Evolutionary conservation across 192 early-diverging fungal species (phyloP), one percentile per base, ranked within the genome.

Genomic region (Entrophospora sp.): DNA sequence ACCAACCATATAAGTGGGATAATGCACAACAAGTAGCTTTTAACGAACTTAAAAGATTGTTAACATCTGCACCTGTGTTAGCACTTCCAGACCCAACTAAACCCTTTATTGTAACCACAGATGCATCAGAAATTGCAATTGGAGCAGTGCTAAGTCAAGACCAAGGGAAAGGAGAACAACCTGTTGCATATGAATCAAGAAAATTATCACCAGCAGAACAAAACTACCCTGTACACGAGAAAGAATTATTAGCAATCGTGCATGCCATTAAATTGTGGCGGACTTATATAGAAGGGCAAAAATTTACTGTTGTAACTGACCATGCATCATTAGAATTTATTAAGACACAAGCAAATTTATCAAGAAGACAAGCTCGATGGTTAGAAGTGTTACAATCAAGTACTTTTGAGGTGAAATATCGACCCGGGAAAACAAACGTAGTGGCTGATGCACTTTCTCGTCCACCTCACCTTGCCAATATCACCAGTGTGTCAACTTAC

Each of bases 181-280:
- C 69, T 2, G 46, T 75, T 0, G 69, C 69, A 4, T 75, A 61
- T 45, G 67, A 70, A 44, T 69, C 59, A 35, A 59, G 65, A 10
- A 71, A 71, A 24, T 55, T 71, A 4, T 65, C 63, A 1, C 4
- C 42, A 5, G 63, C 63, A 13, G 67, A 75, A 66, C 1, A 22
- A 5, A 60, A 57, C 6, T 75, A 75, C 31, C 67, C 49, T 7
- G 42, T 67, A 28, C 70, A 71, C 43, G 70, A 75, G 22, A 64
- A 43, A 20, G 68, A 64, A 28, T n/a, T 57, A 3, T 30, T 70
- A 3, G 68, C 61, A 22, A 45, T 38, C 4, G 25, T 70, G 14
- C 16, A 64, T 25, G 68, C n/a, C 16, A 18, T 70, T 0, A 32
- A 58, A 31, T 36, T 64, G 0, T 70, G 37, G 37, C 25, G 60